Evolutionary conservation across 2,329 filamentous ascomycete species (phyloP).

Genomic region (Moelleriella libera): DNA sequence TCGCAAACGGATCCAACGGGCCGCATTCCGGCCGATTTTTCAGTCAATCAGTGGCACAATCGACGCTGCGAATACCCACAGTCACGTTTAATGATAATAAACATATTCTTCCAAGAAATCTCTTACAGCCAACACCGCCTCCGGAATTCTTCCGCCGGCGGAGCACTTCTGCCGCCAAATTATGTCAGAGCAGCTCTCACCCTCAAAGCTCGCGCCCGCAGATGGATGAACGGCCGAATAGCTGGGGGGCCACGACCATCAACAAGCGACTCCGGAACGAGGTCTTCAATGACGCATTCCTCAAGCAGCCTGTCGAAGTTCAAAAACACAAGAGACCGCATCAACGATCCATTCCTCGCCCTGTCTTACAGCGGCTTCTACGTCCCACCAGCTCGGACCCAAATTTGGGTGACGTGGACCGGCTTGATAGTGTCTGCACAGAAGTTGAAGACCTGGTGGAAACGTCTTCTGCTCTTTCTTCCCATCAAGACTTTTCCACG

Average conservation of each 20-base stretch:
- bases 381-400: constrained; percentile 32
- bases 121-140: constrained; percentile 49
- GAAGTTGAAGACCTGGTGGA: not conserved
- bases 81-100: constrained; percentile 90
- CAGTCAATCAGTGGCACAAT: constrained; percentile 62
- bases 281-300: constrained; percentile 83
- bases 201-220: constrained; percentile 15
- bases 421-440: not conserved
- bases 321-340: constrained; percentile 63
- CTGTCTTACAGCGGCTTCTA: constrained; percentile 28
- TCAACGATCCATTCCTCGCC: constrained; percentile 48
- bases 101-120: constrained; percentile 77
- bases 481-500: not conserved
- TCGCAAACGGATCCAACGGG: constrained; percentile 8
- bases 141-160: constrained; percentile 17
- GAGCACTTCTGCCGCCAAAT: constrained; percentile 16
- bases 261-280: constrained; percentile 81
- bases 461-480: not conserved
- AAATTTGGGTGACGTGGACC: constrained; percentile 11
- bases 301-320: constrained; percentile 68
- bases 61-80: constrained; percentile 58
- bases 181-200: constrained; percentile 5
- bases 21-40: constrained; percentile 27
- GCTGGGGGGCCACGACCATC: constrained; percentile 85
- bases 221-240: constrained; percentile 44